Evolutionary conservation across 169 alveolate genomes (phyloP).

Genomic region (Eimeria necatrix): DNA sequence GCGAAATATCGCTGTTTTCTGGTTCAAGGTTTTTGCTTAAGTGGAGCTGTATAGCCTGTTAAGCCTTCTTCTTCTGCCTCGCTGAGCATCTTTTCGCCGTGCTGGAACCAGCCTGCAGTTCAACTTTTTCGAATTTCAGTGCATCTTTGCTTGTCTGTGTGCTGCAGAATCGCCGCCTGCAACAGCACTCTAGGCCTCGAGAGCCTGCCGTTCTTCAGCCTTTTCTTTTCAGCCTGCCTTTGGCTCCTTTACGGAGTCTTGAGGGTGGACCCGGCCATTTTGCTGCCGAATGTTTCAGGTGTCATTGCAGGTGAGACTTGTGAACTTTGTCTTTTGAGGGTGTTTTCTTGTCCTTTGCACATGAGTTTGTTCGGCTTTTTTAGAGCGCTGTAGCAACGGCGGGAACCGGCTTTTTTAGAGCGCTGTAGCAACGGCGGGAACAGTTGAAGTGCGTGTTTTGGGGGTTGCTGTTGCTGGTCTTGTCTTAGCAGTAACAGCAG

Average conservation of each 20-base stretch:
- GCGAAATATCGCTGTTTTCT: too few relatives aligned
- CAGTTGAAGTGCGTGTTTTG: not conserved
- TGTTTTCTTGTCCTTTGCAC: not conserved
- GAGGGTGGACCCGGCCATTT: slow-evolving; percentile 48
- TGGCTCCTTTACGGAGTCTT: slow-evolving; percentile 74
- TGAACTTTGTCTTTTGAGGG: not conserved
- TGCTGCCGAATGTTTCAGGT: slow-evolving; percentile 70
- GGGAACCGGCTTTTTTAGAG: too few relatives aligned
- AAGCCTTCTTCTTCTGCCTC: too few relatives aligned
- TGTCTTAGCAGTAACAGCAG: not conserved
- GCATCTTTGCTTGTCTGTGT: too few relatives aligned
- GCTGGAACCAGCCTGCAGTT: too few relatives aligned
- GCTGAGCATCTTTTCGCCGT: too few relatives aligned
- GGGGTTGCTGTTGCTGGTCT: not conserved
- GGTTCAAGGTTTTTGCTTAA: too few relatives aligned
- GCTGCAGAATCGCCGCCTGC: slow-evolving; percentile 41
- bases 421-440: not conserved
- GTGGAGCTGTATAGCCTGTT: too few relatives aligned
- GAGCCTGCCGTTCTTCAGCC: slow-evolving; percentile 57
- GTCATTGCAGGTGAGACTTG: slow-evolving; percentile 41
- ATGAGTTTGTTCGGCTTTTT: too few relatives aligned
- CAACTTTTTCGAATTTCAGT: too few relatives aligned
- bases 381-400: not conserved
- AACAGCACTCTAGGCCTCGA: slow-evolving; percentile 62
- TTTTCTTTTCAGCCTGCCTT: slow-evolving; percentile 64